phyloP scores from a whole-genome alignment of 305 asterid species.

The Solanum hybrid region DNA sequence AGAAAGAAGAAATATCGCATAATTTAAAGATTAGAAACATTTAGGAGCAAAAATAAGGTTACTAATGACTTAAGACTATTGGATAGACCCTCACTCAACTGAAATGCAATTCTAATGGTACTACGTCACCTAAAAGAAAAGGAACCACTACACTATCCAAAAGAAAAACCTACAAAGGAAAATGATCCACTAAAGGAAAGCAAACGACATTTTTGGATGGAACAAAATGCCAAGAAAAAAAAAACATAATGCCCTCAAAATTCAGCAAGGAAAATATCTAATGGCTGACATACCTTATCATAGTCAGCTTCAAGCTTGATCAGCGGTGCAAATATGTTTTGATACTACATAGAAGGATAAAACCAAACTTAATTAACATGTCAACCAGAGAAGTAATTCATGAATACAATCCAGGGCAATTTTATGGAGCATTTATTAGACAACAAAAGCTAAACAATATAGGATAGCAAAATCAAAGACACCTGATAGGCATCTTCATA shows the following conservation, averaged over 20 bases:
- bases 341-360: conserved; percentile 50
- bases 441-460: neutral
- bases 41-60: neutral
- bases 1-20: neutral
- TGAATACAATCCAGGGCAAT: neutral
- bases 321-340: conserved; percentile 97
- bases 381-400: neutral
- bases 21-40: neutral
- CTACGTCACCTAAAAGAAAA: neutral
- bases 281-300: conserved; percentile 60
- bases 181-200: neutral
- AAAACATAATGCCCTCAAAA: neutral
- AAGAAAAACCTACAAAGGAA: neutral
- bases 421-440: neutral
- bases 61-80: neutral
- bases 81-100: neutral
- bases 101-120: neutral
- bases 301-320: conserved; percentile 99
- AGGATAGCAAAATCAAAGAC: neutral
- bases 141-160: neutral
- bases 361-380: neutral
- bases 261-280: neutral
- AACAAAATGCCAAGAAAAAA: neutral
- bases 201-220: neutral
- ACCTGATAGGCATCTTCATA: conserved; percentile 99